Percentiles rank a stretch among this genome's conserved stretches.
Evolutionary conservation across 768 basidiomycete genomes (phyloP).

Genomic region (Russula lepida): DNA sequence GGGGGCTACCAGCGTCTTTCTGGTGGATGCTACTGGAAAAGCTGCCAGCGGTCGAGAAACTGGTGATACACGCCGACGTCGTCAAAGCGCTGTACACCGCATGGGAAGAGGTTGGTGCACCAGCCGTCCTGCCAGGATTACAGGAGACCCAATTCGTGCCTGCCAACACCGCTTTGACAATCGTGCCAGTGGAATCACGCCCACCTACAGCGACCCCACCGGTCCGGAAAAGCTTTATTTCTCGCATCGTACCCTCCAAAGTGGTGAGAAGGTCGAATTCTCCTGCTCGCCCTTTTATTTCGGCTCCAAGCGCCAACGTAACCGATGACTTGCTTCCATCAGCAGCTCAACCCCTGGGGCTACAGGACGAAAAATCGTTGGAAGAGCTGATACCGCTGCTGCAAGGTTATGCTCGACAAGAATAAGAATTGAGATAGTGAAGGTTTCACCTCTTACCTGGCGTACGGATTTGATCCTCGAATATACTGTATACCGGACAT

Average conservation of each 20-base stretch:
- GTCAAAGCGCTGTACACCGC: background rate
- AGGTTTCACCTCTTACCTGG: background rate
- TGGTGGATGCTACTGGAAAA: constrained; percentile 7
- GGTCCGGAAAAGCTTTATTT: background rate
- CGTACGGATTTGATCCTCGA: background rate
- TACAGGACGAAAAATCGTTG: background rate
- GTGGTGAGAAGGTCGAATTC: background rate
- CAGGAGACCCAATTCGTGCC: background rate
- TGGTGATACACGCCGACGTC: background rate
- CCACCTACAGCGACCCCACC: background rate
- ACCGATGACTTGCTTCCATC: background rate
- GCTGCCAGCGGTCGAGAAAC: constrained; percentile 3
- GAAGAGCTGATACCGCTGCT: constrained; percentile 1
- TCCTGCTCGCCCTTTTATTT: background rate
- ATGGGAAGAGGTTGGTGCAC: constrained; percentile 1
- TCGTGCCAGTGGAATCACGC: background rate
- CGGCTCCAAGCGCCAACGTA: background rate
- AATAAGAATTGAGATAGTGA: background rate
- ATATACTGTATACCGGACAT: background rate
- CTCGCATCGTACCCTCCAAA: constrained; percentile 10
- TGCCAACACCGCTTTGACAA: background rate
- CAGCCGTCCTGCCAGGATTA: background rate
- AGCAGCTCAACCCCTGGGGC: background rate
- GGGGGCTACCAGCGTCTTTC: background rate
- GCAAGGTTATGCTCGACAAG: background rate